phyloP scores from a whole-genome alignment of 2,329 filamentous ascomycete species.

The Penicillium digitatum region DNA sequence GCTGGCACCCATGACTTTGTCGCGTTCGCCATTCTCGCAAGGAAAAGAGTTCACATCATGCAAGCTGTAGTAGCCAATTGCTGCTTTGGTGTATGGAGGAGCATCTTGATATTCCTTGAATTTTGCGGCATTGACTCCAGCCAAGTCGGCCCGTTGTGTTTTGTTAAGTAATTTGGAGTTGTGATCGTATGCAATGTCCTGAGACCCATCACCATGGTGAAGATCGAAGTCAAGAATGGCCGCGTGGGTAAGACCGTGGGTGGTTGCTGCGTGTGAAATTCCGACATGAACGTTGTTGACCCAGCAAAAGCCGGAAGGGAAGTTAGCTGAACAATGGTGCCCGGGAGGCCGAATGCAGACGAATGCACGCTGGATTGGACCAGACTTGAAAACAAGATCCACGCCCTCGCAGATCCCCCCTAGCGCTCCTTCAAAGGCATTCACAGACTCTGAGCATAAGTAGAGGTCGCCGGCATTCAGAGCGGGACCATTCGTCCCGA shows the following conservation, averaged over 20 bases:
- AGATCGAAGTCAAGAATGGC: slow-evolving; percentile 91
- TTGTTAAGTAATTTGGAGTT: slow-evolving; percentile 65
- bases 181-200: slow-evolving; percentile 78
- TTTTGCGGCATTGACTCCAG: not conserved
- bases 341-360: slow-evolving; percentile 90
- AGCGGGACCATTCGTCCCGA: slow-evolving; percentile 45
- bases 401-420: slow-evolving; percentile 92
- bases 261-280: slow-evolving; percentile 81
- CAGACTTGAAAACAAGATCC: slow-evolving; percentile 69
- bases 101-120: slow-evolving; percentile 35
- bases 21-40: slow-evolving; percentile 87
- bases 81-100: slow-evolving; percentile 71
- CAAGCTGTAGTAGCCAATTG: slow-evolving; percentile 92
- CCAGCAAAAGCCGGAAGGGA: slow-evolving; percentile 97
- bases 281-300: slow-evolving; percentile 97
- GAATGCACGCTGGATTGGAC: slow-evolving; percentile 72
- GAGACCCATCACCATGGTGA: slow-evolving; percentile 92
- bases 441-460: slow-evolving; percentile 76
- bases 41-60: slow-evolving; percentile 99
- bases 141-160: slow-evolving; percentile 53
- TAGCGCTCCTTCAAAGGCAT: slow-evolving; percentile 84
- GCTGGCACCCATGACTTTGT: slow-evolving; percentile 91
- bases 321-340: slow-evolving; percentile 86
- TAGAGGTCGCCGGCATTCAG: slow-evolving; percentile 91
- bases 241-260: slow-evolving; percentile 84